Percentiles rank a stretch among this genome's conserved stretches.
These are phyloP conservation scores for Escallonia rubra DNA, from an alignment of 129 eudicot species.

Conservation along the genomic window DNA sequence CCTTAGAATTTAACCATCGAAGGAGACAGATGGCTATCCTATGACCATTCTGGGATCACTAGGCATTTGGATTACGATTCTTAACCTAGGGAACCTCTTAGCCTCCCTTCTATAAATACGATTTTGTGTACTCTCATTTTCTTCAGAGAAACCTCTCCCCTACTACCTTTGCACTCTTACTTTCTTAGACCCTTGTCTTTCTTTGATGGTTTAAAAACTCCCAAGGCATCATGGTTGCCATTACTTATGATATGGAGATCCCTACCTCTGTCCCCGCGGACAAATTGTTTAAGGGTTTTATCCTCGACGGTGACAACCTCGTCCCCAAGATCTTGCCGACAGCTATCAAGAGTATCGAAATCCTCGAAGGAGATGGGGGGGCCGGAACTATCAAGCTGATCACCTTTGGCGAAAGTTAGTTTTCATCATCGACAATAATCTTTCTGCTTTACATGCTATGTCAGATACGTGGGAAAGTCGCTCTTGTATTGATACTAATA, in stretches of 20 bases:
- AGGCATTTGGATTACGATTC: neutral
- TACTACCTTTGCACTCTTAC: neutral
- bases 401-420: conserved; percentile 15
- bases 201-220: neutral
- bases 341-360: conserved; percentile 6
- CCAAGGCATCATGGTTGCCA: neutral
- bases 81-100: no score
- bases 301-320: conserved; percentile 13
- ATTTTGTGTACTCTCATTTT: neutral
- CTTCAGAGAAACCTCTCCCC: neutral
- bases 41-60: no score
- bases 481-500: neutral
- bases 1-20: no score
- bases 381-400: conserved; percentile 10
- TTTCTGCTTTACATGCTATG: neutral
- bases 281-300: neutral
- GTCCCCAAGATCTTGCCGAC: conserved; percentile 11
- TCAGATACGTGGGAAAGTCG: no score
- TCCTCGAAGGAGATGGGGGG: conserved; percentile 14
- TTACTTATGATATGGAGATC: neutral
- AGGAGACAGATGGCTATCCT: no score
- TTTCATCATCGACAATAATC: no score
- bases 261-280: neutral
- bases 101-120: neutral
- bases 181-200: neutral